These are phyloP conservation scores for Acidomyces sp. DNA, from an alignment of 495 filamentous ascomycete species.

Conservation along the genomic window DNA sequence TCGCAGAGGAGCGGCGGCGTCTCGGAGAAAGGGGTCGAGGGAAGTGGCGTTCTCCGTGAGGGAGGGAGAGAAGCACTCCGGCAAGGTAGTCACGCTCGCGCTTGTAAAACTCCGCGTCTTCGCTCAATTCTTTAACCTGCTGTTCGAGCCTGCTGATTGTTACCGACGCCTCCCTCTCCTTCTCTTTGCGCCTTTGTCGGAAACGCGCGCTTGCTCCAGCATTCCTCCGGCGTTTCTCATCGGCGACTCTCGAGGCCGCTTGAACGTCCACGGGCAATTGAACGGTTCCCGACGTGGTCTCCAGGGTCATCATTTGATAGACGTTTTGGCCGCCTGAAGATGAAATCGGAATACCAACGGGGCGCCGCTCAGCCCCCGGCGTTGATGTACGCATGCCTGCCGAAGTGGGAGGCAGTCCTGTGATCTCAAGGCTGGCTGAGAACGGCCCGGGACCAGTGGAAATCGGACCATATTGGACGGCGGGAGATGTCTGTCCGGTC, in stretches of 20 bases:
- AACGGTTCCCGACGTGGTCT: constrained; percentile 27
- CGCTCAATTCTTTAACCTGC: constrained; percentile 31
- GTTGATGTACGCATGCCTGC: background rate
- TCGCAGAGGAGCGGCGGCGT: constrained; percentile 10
- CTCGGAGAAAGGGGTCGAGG: constrained; percentile 26
- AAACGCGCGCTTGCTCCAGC: constrained; percentile 87
- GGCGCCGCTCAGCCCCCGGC: constrained; percentile 10
- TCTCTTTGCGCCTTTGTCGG: constrained; percentile 75
- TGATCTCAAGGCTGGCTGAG: background rate
- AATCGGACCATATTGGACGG: constrained; percentile 2
- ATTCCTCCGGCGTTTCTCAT: constrained; percentile 49
- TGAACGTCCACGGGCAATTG: constrained; percentile 33
- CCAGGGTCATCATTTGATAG: constrained; percentile 30
- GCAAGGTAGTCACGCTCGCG: constrained; percentile 30
- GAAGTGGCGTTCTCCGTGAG: constrained; percentile 27
- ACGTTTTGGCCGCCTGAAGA: constrained; percentile 27
- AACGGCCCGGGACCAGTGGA: constrained; percentile 2
- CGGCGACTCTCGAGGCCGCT: constrained; percentile 28
- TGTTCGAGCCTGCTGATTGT: constrained; percentile 53
- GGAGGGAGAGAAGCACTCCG: constrained; percentile 19
- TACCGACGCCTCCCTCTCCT: constrained; percentile 61
- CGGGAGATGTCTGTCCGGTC: constrained; percentile 15
- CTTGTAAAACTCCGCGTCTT: constrained; percentile 32
- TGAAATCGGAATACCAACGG: constrained; percentile 25
- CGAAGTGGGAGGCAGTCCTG: too few species aligned